These are phyloP conservation scores for Kodamaea neixiangensis DNA, from an alignment of 805 yeast species.

Conservation along the genomic window DNA sequence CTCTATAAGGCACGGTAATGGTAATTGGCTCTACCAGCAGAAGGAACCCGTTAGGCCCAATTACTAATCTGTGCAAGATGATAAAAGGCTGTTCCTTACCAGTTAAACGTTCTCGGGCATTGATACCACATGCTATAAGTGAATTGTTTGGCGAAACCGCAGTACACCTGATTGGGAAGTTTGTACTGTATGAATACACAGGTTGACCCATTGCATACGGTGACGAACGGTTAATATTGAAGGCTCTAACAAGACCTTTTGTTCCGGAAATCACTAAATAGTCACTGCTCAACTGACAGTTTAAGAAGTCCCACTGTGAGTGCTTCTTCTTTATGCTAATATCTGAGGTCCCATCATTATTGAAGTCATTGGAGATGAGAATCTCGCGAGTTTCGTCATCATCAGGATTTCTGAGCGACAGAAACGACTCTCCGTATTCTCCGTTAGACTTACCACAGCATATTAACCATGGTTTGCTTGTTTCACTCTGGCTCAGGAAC, in stretches of 20 bases:
- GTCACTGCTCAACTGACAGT: constrained; percentile 59
- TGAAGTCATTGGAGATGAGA: constrained; percentile 20
- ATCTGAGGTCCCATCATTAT: constrained; percentile 13
- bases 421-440: constrained; percentile 57
- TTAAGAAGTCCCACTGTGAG: constrained; percentile 58
- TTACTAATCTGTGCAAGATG: constrained; percentile 50
- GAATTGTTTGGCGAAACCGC: constrained; percentile 67
- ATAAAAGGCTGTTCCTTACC: constrained; percentile 77
- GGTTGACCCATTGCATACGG: constrained; percentile 53
- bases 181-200: constrained; percentile 66
- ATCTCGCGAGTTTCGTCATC: constrained; percentile 27
- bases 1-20: constrained; percentile 81
- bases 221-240: constrained; percentile 44
- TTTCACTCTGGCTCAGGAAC: constrained; percentile 44
- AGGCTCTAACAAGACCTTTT: constrained; percentile 66
- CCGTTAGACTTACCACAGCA: constrained; percentile 73
- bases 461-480: constrained; percentile 48
- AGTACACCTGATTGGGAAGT: constrained; percentile 77
- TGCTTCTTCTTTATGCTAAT: constrained; percentile 27
- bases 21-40: constrained; percentile 58
- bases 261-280: constrained; percentile 71
- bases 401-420: neutral
- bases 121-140: constrained; percentile 76
- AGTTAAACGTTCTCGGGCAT: constrained; percentile 70
- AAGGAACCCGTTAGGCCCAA: constrained; percentile 7